Conservation (phyloP, 1,139 yeast species). For the Blastobotrys indianensis region DNA sequence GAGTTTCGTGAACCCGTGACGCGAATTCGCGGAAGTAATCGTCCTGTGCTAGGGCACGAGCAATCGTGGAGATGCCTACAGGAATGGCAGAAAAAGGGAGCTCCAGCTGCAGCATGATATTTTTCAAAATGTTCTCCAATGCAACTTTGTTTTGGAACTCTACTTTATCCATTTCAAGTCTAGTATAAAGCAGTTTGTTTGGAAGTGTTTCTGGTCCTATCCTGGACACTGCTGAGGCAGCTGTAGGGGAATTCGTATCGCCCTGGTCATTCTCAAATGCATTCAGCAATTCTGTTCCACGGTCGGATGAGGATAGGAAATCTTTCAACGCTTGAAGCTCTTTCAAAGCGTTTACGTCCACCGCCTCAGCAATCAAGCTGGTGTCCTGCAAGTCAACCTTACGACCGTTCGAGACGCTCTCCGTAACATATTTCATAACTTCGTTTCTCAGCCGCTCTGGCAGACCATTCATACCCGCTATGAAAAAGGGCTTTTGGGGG, state of each 20-base stretch:
- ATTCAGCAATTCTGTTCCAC: constrained; percentile 6
- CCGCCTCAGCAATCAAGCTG: too few species aligned
- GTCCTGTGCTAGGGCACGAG: constrained; percentile 27
- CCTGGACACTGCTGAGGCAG: neutral
- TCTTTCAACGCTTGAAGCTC: constrained; percentile 8
- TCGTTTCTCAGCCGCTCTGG: constrained; percentile 8
- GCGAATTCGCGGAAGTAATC: constrained; percentile 31
- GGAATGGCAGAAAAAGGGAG: constrained; percentile 31
- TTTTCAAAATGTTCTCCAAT: constrained; percentile 31
- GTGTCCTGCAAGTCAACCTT: too few species aligned
- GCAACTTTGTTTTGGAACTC: constrained; percentile 26
- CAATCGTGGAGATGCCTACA: constrained; percentile 28
- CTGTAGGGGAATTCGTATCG: neutral
- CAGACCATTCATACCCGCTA: constrained; percentile 4
- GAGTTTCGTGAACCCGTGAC: constrained; percentile 24
- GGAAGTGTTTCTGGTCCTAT: constrained; percentile 13
- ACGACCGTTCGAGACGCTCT: neutral
- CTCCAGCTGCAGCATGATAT: constrained; percentile 28
- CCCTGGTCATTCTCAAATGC: neutral
- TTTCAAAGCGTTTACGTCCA: neutral
- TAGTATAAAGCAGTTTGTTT: constrained; percentile 17
- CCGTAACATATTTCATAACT: constrained; percentile 3
- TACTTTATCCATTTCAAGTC: constrained; percentile 26
- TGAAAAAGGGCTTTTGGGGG: constrained; percentile 3
- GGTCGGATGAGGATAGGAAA: neutral